These are phyloP conservation scores for Malania oleifera DNA, from an alignment of 164 flowering plant species.

Conservation along the genomic window DNA sequence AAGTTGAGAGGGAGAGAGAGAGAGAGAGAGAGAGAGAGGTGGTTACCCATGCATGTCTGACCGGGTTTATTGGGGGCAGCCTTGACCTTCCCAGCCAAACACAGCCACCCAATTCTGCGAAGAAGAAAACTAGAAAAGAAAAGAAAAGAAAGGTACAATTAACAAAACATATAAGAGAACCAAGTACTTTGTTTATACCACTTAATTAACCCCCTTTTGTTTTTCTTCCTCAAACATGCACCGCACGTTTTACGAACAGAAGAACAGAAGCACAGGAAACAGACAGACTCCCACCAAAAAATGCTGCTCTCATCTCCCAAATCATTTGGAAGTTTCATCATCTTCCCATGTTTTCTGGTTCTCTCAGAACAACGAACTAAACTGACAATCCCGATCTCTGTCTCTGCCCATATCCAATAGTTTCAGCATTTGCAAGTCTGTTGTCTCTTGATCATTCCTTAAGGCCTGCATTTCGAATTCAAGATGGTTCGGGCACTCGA, in stretches of 20 bases:
- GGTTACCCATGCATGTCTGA: too few species aligned
- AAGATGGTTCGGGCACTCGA: constrained; percentile 40
- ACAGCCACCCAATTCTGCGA: too few species aligned
- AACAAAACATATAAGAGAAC: too few species aligned
- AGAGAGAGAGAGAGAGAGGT: too few species aligned
- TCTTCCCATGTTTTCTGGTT: not conserved
- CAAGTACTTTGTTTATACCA: too few species aligned
- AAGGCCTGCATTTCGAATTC: not conserved
- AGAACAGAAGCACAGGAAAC: constrained; percentile 1
- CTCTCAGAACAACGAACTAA: not conserved
- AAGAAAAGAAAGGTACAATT: too few species aligned
- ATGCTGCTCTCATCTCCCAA: not conserved
- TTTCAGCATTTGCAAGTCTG: too few species aligned
- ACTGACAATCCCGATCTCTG: not conserved
- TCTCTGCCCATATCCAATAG: not conserved
- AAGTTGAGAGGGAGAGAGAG: too few species aligned
- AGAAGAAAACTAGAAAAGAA: too few species aligned
- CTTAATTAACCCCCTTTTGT: not conserved
- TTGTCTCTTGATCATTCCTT: not conserved
- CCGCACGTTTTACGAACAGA: constrained; percentile 29
- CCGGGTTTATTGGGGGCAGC: too few species aligned
- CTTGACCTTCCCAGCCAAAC: too few species aligned
- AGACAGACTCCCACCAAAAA: not conserved
- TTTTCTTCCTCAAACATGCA: constrained; percentile 22
- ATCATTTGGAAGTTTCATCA: not conserved